Conservation (phyloP, 352 stramenopile genomes). For the Phytophthora idaei region DNA sequence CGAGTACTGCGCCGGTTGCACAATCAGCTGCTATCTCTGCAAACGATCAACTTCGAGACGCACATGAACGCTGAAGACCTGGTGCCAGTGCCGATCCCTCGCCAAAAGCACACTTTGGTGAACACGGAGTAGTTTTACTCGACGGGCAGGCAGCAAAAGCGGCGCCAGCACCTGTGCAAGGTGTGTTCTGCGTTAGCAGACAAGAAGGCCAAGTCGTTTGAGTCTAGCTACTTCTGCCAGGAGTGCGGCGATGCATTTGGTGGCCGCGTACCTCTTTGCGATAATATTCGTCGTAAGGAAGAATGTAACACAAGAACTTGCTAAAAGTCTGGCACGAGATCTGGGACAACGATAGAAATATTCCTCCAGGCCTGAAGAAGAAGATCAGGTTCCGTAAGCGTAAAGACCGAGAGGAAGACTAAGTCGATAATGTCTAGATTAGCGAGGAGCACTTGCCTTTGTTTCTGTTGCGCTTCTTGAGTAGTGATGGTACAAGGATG, state of each 20-base stretch:
- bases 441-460: too few species aligned
- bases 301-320: background rate
- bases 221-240: slow-evolving; percentile 16
- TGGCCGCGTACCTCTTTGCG: slow-evolving; percentile 1
- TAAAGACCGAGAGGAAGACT: background rate
- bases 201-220: slow-evolving; percentile 8
- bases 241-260: background rate
- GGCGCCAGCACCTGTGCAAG: slow-evolving; percentile 24
- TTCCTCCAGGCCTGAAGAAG: background rate
- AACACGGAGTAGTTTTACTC: slow-evolving; percentile 15
- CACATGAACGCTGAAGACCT: slow-evolving; percentile 25
- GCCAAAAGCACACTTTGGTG: slow-evolving; percentile 6
- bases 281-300: background rate
- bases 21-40: slow-evolving; percentile 5
- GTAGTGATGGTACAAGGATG: too few species aligned
- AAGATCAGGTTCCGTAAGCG: slow-evolving; percentile 3
- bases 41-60: slow-evolving; percentile 5
- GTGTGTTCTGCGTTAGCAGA: slow-evolving; percentile 25
- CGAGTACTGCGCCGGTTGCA: slow-evolving; percentile 27
- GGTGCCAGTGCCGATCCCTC: slow-evolving; percentile 4
- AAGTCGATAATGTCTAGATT: too few species aligned
- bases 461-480: too few species aligned
- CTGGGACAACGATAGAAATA: background rate
- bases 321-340: too few species aligned
- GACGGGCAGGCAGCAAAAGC: slow-evolving; percentile 9